These are phyloP conservation scores for Dillenia suffruticosa DNA, from an alignment of 164 flowering plant species.

Conservation along the genomic window DNA sequence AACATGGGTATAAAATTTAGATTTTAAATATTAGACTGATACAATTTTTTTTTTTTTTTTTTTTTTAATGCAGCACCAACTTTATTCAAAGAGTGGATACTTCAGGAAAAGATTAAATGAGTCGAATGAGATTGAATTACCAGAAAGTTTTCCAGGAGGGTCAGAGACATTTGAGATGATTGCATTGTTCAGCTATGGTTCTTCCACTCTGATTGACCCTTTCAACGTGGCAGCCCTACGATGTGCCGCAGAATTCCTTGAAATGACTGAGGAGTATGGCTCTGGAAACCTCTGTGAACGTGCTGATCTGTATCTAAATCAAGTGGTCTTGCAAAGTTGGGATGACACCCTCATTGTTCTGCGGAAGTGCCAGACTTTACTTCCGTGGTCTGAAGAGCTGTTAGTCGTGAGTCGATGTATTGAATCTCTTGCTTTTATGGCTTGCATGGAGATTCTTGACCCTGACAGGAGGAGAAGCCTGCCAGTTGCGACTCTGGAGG, in stretches of 20 bases:
- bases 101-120: slow-evolving; percentile 50
- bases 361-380: slow-evolving; percentile 65
- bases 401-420: slow-evolving; percentile 85
- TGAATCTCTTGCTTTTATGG: slow-evolving; percentile 93
- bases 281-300: slow-evolving; percentile 65
- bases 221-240: slow-evolving; percentile 76
- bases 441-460: slow-evolving; percentile 96
- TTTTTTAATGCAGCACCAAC: slow-evolving; percentile 42
- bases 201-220: slow-evolving; percentile 65
- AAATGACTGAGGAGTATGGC: slow-evolving; percentile 70
- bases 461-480: slow-evolving; percentile 69
- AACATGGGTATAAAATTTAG: neutral
- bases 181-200: slow-evolving; percentile 71
- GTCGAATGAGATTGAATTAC: slow-evolving; percentile 51
- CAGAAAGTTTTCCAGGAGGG: slow-evolving; percentile 80
- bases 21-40: too few species aligned
- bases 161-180: slow-evolving; percentile 73
- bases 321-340: slow-evolving; percentile 87
- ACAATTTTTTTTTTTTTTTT: neutral
- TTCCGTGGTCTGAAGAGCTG: slow-evolving; percentile 79
- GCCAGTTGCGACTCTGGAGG: slow-evolving; percentile 56
- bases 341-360: slow-evolving; percentile 83
- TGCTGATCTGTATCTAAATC: slow-evolving; percentile 77
- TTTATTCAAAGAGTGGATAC: slow-evolving; percentile 69
- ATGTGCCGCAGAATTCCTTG: slow-evolving; percentile 86